phyloP scores from a whole-genome alignment of 495 filamentous ascomycete genomes.

The Pseudoneurospora amorphoporcata region DNA sequence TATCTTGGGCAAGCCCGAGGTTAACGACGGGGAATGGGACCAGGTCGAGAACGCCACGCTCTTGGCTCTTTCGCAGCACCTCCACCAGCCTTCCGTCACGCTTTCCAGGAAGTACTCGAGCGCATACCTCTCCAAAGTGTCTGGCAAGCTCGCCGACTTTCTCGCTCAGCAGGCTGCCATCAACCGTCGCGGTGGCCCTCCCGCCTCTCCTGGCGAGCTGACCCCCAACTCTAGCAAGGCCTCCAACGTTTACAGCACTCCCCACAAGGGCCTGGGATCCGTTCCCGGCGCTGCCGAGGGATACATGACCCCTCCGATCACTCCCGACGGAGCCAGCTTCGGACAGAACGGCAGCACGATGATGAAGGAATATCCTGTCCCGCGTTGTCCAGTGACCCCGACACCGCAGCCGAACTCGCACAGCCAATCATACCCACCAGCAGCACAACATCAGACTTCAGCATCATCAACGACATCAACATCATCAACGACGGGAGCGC shows the following conservation, averaged over 20 bases:
- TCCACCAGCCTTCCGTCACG: constrained; percentile 78
- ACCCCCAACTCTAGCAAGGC: constrained; percentile 38
- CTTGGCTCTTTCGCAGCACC: constrained; percentile 73
- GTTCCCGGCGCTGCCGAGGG: constrained; percentile 59
- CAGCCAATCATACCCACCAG: constrained; percentile 12
- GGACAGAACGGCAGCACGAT: constrained; percentile 31
- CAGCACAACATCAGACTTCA: constrained; percentile 11
- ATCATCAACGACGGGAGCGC: constrained; percentile 8
- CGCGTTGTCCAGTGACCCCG: constrained; percentile 44
- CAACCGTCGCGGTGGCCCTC: constrained; percentile 44
- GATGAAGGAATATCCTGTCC: constrained; percentile 36
- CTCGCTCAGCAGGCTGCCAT: constrained; percentile 72
- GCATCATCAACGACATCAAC: neutral
- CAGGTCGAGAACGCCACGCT: constrained; percentile 69
- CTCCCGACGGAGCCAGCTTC: constrained; percentile 70
- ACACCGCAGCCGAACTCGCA: constrained; percentile 30
- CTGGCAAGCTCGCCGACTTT: constrained; percentile 74
- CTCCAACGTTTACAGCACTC: constrained; percentile 60
- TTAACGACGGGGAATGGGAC: constrained; percentile 68
- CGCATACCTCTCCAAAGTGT: constrained; percentile 69
- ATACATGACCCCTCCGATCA: constrained; percentile 90
- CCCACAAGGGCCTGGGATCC: constrained; percentile 66
- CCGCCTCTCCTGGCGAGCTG: constrained; percentile 57
- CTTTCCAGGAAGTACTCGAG: constrained; percentile 82
- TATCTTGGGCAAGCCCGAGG: constrained; percentile 71